Evolutionary conservation across 2,329 filamentous ascomycete species (phyloP).

Genomic region (Clonostachys sp.): DNA sequence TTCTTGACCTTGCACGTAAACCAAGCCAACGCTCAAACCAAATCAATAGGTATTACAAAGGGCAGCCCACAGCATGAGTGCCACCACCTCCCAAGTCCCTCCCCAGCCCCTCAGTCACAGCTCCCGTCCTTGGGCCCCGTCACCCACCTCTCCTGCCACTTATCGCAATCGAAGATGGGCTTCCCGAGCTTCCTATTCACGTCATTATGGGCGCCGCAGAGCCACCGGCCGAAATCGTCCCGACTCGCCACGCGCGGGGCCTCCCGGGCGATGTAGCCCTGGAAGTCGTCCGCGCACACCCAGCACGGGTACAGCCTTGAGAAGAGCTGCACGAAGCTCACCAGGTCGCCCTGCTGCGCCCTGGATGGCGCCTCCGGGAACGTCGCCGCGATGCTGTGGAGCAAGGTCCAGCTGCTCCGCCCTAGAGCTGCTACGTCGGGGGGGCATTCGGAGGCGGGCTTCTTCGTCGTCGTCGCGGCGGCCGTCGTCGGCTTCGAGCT

Average conservation of each 20-base stretch:
- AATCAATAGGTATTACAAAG: background rate
- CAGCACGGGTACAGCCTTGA: conserved; percentile 91
- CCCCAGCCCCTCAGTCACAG: conserved; percentile 40
- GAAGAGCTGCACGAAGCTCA: conserved; percentile 74
- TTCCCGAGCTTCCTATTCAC: conserved; percentile 91
- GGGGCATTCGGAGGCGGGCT: conserved; percentile 63
- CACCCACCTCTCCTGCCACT: conserved; percentile 93
- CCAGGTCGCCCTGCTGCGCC: conserved; percentile 70
- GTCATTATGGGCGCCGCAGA: conserved; percentile 83
- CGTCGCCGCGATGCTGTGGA: conserved; percentile 84
- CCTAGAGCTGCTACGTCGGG: conserved; percentile 86
- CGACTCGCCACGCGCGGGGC: conserved; percentile 55
- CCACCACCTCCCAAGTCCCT: background rate
- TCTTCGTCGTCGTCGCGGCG: conserved; percentile 14
- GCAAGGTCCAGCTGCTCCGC: conserved; percentile 85
- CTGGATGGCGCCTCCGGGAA: conserved; percentile 71
- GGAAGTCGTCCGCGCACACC: conserved; percentile 91
- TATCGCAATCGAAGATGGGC: conserved; percentile 79
- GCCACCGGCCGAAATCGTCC: conserved; percentile 74
- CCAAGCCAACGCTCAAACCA: background rate
- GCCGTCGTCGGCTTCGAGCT: conserved; percentile 21
- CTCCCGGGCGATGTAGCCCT: conserved; percentile 70
- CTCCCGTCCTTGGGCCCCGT: conserved; percentile 76
- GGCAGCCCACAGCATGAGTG: background rate
- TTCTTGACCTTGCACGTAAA: background rate